These are phyloP conservation scores for Diaporthe sp. DNA, from an alignment of 2,329 filamentous ascomycete species.

Conservation along the genomic window DNA sequence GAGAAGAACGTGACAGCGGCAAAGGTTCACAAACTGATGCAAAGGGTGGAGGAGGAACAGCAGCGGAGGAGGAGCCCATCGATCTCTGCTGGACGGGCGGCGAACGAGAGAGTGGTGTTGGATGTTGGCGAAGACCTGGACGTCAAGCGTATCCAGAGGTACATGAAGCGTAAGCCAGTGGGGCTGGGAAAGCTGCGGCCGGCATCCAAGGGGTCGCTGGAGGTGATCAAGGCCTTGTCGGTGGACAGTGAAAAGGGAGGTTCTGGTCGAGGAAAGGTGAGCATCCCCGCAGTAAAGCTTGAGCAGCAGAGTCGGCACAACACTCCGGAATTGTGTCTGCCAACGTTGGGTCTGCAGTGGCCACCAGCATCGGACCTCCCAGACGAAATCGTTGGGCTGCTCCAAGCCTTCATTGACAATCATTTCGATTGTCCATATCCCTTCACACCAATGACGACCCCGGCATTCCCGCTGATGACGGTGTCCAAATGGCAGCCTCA, in stretches of 20 bases:
- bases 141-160: conserved; percentile 35
- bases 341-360: not conserved
- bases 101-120: conserved; percentile 16
- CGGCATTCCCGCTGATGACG: not conserved
- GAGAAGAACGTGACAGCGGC: conserved; percentile 49
- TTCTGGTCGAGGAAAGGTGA: conserved; percentile 7
- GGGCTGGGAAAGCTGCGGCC: conserved; percentile 22
- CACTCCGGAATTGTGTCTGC: not conserved
- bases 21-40: conserved; percentile 46
- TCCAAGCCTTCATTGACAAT: conserved; percentile 25
- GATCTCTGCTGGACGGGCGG: not conserved
- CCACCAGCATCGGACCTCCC: not conserved
- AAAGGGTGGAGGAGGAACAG: conserved; percentile 43
- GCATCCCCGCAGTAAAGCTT: conserved; percentile 22
- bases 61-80: not conserved
- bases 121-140: conserved; percentile 9
- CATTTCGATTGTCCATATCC: conserved; percentile 23
- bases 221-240: conserved; percentile 33
- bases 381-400: conserved; percentile 14
- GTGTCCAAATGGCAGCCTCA: conserved; percentile 22
- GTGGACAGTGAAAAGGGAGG: conserved; percentile 30
- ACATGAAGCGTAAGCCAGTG: conserved; percentile 36
- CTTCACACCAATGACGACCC: not conserved
- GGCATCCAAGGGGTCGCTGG: conserved; percentile 25
- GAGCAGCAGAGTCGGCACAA: not conserved